A percentile compares a stretch with the other conserved stretches of the same genome.
These are phyloP conservation scores for Hymenoscyphus occultus DNA, from an alignment of 2,329 filamentous ascomycete species.

Conservation along the genomic window DNA sequence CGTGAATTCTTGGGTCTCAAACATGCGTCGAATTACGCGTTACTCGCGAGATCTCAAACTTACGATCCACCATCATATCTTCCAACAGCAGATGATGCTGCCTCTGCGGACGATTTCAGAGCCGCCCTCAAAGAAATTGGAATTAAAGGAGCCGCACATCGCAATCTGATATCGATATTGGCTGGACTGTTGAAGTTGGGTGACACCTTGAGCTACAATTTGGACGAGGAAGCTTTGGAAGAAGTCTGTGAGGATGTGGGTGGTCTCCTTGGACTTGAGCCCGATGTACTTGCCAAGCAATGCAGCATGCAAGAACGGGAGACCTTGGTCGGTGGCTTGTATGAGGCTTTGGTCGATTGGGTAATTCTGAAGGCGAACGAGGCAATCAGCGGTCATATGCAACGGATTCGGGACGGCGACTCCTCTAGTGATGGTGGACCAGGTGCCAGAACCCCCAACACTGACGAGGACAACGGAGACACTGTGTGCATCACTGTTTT, in stretches of 20 bases:
- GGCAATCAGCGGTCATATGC: constrained; percentile 74
- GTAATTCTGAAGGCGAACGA: constrained; percentile 86
- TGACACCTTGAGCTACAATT: constrained; percentile 78
- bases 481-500: constrained; percentile 87
- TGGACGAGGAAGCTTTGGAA: constrained; percentile 82
- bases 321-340: constrained; percentile 79
- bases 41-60: constrained; percentile 80
- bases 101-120: constrained; percentile 90
- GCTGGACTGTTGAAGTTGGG: constrained; percentile 88
- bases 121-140: constrained; percentile 84
- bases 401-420: constrained; percentile 60
- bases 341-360: constrained; percentile 94
- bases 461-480: constrained; percentile 70
- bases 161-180: constrained; percentile 80
- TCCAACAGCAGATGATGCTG: constrained; percentile 87
- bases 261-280: constrained; percentile 80
- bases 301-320: constrained; percentile 82
- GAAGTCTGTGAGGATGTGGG: constrained; percentile 88
- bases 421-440: constrained; percentile 64
- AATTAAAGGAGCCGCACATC: constrained; percentile 80
- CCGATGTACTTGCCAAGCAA: constrained; percentile 73
- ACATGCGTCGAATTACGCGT: constrained; percentile 69
- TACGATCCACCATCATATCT: constrained; percentile 85
- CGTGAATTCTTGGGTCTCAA: constrained; percentile 83
- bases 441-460: constrained; percentile 60